These are phyloP conservation scores for Oenanthe javanica DNA, from an alignment of 140 eudicot genomes.

Conservation along the genomic window DNA sequence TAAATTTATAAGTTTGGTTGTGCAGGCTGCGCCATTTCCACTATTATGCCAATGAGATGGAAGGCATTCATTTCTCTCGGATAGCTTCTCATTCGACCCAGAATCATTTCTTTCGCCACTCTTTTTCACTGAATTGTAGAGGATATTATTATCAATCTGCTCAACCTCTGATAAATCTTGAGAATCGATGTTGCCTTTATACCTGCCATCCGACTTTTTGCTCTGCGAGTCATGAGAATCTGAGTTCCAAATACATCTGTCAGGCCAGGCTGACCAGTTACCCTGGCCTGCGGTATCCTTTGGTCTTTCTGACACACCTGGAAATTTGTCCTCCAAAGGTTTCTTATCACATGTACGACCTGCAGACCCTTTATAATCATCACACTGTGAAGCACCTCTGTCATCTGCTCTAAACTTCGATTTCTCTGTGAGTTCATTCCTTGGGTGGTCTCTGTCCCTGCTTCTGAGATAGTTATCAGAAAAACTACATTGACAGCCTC, in stretches of 20 bases:
- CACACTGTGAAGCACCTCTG: conserved; percentile 25
- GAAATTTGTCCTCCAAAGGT: neutral
- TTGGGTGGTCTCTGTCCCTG: conserved; percentile 18
- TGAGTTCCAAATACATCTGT: too few relatives aligned
- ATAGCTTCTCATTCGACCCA: neutral
- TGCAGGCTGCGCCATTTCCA: too few relatives aligned
- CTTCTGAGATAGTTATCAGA: conserved; percentile 19
- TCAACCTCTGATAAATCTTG: neutral
- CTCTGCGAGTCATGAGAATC: too few relatives aligned
- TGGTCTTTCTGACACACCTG: neutral
- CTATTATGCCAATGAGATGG: too few relatives aligned
- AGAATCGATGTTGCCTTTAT: neutral
- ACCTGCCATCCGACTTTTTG: conserved; percentile 19
- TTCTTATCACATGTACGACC: conserved; percentile 1
- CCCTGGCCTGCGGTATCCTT: too few relatives aligned
- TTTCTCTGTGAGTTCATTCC: conserved; percentile 19
- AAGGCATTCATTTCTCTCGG: neutral
- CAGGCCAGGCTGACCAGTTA: too few relatives aligned
- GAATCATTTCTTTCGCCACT: conserved; percentile 5
- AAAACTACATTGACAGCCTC: conserved; percentile 38
- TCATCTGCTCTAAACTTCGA: conserved; percentile 23
- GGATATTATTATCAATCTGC: conserved; percentile 3
- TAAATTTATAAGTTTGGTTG: too few relatives aligned
- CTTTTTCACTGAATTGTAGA: conserved; percentile 9
- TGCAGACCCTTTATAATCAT: conserved; percentile 24